Percentiles rank a stretch among this genome's conserved stretches.
Evolutionary conservation across 2,329 filamentous ascomycete species (phyloP).

Genomic region (Lecanicillium sp.): DNA sequence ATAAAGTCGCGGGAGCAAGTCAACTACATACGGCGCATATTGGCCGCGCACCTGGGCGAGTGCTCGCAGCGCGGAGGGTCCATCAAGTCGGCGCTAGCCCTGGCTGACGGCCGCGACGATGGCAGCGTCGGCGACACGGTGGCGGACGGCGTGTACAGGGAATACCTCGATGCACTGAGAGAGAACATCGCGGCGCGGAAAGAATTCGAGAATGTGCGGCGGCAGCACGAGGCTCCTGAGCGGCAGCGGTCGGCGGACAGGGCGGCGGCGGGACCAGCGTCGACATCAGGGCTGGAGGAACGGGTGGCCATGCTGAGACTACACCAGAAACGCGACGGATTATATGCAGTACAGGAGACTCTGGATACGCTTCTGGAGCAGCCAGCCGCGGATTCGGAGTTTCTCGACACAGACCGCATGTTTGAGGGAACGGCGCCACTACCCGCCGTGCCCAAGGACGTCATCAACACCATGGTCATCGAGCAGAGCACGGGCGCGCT

Average conservation of each 20-base stretch:
- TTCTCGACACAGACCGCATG: conserved; percentile 43
- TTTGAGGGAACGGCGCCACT: conserved; percentile 39
- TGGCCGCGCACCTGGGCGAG: conserved; percentile 48
- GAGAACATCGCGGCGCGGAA: conserved; percentile 46
- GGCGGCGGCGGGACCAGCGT: conserved; percentile 14
- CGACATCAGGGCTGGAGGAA: conserved; percentile 34
- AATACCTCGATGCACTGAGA: conserved; percentile 49
- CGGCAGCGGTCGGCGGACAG: conserved; percentile 8
- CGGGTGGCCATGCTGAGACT: conserved; percentile 47
- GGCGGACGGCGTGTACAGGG: conserved; percentile 43
- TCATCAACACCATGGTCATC: conserved; percentile 44
- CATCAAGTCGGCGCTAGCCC: conserved; percentile 40
- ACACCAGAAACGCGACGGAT: conserved; percentile 44
- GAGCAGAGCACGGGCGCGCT: conserved; percentile 32
- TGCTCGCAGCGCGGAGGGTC: conserved; percentile 36
- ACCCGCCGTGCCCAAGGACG: conserved; percentile 45
- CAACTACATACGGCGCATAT: conserved; percentile 48
- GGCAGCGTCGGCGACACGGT: conserved; percentile 24
- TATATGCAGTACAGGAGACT: conserved; percentile 45
- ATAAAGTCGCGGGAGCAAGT: conserved; percentile 53
- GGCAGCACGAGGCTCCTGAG: conserved; percentile 16
- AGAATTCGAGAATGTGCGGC: conserved; percentile 36
- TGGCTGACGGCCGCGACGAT: conserved; percentile 35
- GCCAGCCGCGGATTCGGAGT: conserved; percentile 44
- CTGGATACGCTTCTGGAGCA: conserved; percentile 46